Percentiles rank a stretch among this genome's conserved stretches.
These are phyloP conservation scores for Olyra latifolia DNA, from an alignment of 176 grass and related monocot genomes.

Conservation along the genomic window DNA sequence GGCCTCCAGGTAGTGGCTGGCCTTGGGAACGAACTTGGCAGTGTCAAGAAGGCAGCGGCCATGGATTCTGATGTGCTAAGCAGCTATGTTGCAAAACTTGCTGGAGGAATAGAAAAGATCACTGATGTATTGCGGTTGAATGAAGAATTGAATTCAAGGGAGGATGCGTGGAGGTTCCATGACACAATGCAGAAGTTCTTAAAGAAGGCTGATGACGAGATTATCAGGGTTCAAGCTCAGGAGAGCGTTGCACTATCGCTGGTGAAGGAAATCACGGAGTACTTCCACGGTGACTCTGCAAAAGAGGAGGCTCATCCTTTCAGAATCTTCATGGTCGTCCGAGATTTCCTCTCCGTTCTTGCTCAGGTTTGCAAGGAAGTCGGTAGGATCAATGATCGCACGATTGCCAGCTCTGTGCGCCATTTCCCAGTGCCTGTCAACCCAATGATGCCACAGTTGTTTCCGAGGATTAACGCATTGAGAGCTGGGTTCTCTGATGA, in stretches of 20 bases:
- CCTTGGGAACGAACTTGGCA: slow-evolving; percentile 72
- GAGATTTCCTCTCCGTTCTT: slow-evolving; percentile 80
- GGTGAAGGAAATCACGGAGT: slow-evolving; percentile 95
- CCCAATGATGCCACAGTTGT: slow-evolving; percentile 74
- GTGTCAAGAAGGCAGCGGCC: slow-evolving; percentile 88
- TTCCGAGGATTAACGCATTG: slow-evolving; percentile 62
- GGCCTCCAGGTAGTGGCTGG: slow-evolving; percentile 77
- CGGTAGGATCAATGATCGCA: slow-evolving; percentile 65
- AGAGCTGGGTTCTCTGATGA: slow-evolving; percentile 82
- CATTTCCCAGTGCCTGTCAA: slow-evolving; percentile 91
- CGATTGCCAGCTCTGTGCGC: slow-evolving; percentile 60
- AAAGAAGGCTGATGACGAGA: slow-evolving; percentile 72
- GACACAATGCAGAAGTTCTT: slow-evolving; percentile 78
- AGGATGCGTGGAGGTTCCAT: slow-evolving; percentile 56
- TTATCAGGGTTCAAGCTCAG: slow-evolving; percentile 79
- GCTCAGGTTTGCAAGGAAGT: slow-evolving; percentile 95
- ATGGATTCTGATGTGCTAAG: slow-evolving; percentile 94
- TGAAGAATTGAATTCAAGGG: slow-evolving; percentile 34
- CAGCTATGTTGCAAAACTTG: slow-evolving; percentile 86
- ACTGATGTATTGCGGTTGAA: slow-evolving; percentile 73
- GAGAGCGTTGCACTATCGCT: slow-evolving; percentile 88
- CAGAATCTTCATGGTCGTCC: slow-evolving; percentile 96
- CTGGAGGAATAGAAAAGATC: slow-evolving; percentile 82
- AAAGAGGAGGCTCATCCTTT: slow-evolving; percentile 96
- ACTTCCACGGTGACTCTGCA: slow-evolving; percentile 84